A percentile compares a stretch with the other conserved stretches of the same genome.
Conservation (phyloP, 352 stramenopile genomes). For the Phytopythium helicoides region DNA sequence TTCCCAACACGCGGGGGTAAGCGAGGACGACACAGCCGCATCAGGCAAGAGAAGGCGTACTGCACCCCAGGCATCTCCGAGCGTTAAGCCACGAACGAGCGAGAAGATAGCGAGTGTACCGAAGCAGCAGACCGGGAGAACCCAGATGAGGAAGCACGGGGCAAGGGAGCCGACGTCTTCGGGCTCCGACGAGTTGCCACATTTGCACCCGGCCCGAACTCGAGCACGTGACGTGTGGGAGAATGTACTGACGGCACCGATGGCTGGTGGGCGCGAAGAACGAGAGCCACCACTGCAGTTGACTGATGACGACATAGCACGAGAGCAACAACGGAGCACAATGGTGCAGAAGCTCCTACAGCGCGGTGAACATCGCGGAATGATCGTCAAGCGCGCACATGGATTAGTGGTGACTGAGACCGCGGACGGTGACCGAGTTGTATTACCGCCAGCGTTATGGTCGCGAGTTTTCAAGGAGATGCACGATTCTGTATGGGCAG, state of each 20-base stretch:
- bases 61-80: too few relatives aligned
- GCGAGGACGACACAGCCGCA: neutral
- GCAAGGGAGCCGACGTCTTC: too few relatives aligned
- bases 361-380: neutral
- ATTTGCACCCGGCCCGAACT: too few relatives aligned
- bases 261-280: too few relatives aligned
- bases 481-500: slow-evolving; percentile 10
- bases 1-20: too few relatives aligned
- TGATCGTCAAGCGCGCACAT: neutral
- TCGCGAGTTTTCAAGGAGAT: slow-evolving; percentile 3
- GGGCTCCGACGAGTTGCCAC: too few relatives aligned
- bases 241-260: too few relatives aligned
- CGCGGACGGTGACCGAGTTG: neutral
- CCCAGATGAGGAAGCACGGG: too few relatives aligned
- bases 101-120: too few relatives aligned
- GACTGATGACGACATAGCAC: neutral
- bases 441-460: slow-evolving; percentile 12
- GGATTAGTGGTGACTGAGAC: neutral
- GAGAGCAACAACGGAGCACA: slow-evolving; percentile 4
- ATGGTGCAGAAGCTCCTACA: neutral
- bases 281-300: slow-evolving; percentile 1
- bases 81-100: too few relatives aligned
- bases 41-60: neutral
- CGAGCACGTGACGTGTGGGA: too few relatives aligned
- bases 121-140: too few relatives aligned